Percentiles rank a stretch among this genome's conserved stretches.
Conservation (phyloP, 2,329 filamentous ascomycete species). For the Penicillium frequentans region DNA sequence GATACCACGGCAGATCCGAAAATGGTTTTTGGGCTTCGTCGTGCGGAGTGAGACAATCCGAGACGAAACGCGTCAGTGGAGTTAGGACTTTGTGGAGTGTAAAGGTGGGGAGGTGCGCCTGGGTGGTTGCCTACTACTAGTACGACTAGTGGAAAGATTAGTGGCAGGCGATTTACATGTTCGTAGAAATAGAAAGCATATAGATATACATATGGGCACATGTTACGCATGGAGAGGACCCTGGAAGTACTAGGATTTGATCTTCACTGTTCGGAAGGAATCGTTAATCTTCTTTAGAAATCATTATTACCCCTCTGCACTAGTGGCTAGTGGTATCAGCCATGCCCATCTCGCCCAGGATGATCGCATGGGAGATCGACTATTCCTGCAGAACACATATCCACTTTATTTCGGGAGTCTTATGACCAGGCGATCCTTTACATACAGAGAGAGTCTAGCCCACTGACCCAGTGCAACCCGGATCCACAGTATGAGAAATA, state of each 20-base stretch:
- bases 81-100: slow-evolving; percentile 1
- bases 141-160: not conserved
- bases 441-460: not conserved
- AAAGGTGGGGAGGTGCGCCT: not conserved
- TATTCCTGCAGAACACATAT: slow-evolving; percentile 12
- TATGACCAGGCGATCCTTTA: slow-evolving; percentile 15
- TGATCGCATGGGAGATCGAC: slow-evolving; percentile 20
- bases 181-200: not conserved
- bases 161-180: not conserved
- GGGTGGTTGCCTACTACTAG: not conserved
- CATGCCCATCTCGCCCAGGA: slow-evolving; percentile 2
- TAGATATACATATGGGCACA: not conserved
- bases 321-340: slow-evolving; percentile 1
- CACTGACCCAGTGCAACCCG: slow-evolving; percentile 12
- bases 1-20: slow-evolving; percentile 45
- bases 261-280: no score
- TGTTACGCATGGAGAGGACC: not conserved
- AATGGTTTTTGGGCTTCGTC: slow-evolving; percentile 37
- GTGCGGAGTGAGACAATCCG: slow-evolving; percentile 5
- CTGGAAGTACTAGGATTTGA: no score
- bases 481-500: not conserved
- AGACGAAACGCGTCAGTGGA: slow-evolving; percentile 3
- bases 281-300: not conserved
- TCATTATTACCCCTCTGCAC: not conserved
- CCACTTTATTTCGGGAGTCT: slow-evolving; percentile 13